Conservation (phyloP, 1,284 basidiomycete genomes). For the Apiotrichum siamense region DNA sequence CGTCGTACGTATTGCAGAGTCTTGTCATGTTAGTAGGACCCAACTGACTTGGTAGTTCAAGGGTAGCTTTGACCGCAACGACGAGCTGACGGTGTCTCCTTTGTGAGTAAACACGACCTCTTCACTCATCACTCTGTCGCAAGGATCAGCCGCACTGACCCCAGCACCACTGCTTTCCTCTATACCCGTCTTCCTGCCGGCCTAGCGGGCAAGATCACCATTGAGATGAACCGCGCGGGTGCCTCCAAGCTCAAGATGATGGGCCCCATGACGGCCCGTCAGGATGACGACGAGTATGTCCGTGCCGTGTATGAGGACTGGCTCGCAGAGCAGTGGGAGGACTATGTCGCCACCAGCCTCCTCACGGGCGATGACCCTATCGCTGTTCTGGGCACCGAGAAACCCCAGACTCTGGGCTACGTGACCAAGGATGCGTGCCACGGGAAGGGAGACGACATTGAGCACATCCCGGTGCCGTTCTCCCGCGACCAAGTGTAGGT, state of each 20-base stretch:
- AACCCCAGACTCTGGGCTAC: constrained; percentile 35
- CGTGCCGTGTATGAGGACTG: constrained; percentile 22
- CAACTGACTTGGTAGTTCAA: constrained; percentile 38
- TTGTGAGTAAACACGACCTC: constrained; percentile 39
- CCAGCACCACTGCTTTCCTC: constrained; percentile 30
- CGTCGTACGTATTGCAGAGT: constrained; percentile 44
- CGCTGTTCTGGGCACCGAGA: constrained; percentile 6
- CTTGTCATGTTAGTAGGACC: too few relatives aligned
- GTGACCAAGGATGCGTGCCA: constrained; percentile 43
- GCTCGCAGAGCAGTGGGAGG: constrained; percentile 26
- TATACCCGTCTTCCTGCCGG: constrained; percentile 34
- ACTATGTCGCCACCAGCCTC: constrained; percentile 11
- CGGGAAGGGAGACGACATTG: constrained; percentile 42
- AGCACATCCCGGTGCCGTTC: constrained; percentile 37
- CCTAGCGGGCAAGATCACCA: constrained; percentile 31
- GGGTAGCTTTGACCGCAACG: constrained; percentile 69
- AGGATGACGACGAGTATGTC: constrained; percentile 26
- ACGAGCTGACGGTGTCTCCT: constrained; percentile 65
- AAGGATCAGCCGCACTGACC: too few relatives aligned
- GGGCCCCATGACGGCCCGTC: constrained; percentile 1
- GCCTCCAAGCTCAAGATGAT: constrained; percentile 40
- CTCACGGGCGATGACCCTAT: not conserved
- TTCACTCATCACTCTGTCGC: too few relatives aligned
- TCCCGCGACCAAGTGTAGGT: constrained; percentile 15
- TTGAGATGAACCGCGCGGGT: constrained; percentile 43